Percentiles rank a stretch among this genome's conserved stretches.
phyloP scores from a whole-genome alignment of 805 yeast genomes.

The Spathaspora sp. region DNA sequence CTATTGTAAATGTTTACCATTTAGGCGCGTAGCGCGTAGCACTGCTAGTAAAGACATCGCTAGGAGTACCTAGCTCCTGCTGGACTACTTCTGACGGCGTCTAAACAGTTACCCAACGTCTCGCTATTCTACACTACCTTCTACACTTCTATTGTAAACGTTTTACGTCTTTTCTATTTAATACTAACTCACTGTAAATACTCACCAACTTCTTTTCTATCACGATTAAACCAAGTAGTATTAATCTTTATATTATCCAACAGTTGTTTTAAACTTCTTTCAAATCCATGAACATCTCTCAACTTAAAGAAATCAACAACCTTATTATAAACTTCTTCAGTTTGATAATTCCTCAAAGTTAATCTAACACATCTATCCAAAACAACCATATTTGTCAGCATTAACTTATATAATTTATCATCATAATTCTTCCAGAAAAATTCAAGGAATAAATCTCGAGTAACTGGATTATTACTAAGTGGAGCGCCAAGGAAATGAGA shows the following conservation, averaged over 20 bases:
- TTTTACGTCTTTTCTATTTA: not conserved
- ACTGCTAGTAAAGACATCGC: too few relatives aligned
- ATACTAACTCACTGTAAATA: conserved; percentile 3
- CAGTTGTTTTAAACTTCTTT: conserved; percentile 53
- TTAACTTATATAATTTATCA: conserved; percentile 35
- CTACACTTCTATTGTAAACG: too few relatives aligned
- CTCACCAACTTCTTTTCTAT: conserved; percentile 32
- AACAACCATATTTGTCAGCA: conserved; percentile 49
- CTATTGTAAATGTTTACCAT: too few relatives aligned
- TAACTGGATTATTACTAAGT: conserved; percentile 42
- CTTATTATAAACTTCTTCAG: conserved; percentile 28
- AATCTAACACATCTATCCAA: conserved; percentile 44
- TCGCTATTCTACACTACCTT: too few relatives aligned
- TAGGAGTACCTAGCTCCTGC: too few relatives aligned
- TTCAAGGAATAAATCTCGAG: conserved; percentile 45
- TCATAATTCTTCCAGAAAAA: conserved; percentile 48
- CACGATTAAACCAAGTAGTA: conserved; percentile 50
- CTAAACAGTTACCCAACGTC: too few relatives aligned
- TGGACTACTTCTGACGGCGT: too few relatives aligned
- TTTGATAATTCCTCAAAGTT: conserved; percentile 37
- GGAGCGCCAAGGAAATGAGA: conserved; percentile 47
- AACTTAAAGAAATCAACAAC: conserved; percentile 26
- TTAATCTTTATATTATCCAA: conserved; percentile 52
- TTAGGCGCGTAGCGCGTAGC: too few relatives aligned
- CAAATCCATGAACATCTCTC: conserved; percentile 44